phyloP scores from a whole-genome alignment of 2,329 filamentous ascomycete species.

The Exophiala spinifera region DNA sequence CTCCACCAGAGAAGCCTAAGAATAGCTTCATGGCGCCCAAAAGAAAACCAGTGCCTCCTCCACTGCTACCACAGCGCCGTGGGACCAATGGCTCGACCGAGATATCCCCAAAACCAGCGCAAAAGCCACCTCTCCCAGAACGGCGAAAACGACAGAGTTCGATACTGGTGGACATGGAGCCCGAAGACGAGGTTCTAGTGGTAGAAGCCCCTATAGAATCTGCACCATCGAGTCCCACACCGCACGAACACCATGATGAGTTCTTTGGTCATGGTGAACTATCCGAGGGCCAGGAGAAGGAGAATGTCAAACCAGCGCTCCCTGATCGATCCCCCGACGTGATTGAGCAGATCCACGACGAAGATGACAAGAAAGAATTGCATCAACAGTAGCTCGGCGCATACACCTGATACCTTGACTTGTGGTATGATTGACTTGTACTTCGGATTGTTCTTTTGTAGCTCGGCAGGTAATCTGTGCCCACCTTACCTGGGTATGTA shows the following conservation, averaged over 20 bases:
- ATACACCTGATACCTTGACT: neutral
- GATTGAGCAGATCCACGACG: neutral
- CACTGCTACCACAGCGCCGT: constrained; percentile 30
- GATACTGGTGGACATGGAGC: constrained; percentile 33
- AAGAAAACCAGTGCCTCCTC: constrained; percentile 60
- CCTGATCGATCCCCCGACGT: neutral
- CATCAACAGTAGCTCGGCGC: neutral
- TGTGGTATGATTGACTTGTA: no score
- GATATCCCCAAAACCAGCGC: constrained; percentile 29
- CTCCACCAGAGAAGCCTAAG: constrained; percentile 61
- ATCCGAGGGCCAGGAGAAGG: neutral
- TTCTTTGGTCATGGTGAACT: constrained; percentile 29
- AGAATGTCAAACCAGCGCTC: neutral
- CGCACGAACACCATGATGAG: constrained; percentile 30
- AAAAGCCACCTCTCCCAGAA: constrained; percentile 44
- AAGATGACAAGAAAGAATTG: neutral
- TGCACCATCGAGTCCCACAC: constrained; percentile 53
- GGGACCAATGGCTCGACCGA: constrained; percentile 19
- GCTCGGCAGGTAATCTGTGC: no score
- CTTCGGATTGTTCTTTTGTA: no score
- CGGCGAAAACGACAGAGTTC: constrained; percentile 41
- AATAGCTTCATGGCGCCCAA: constrained; percentile 59
- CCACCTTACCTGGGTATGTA: no score
- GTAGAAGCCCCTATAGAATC: constrained; percentile 65
- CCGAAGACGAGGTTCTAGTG: constrained; percentile 56